Conservation (phyloP, 192 early-diverging fungal species). For the Coemansia biformis region DNA sequence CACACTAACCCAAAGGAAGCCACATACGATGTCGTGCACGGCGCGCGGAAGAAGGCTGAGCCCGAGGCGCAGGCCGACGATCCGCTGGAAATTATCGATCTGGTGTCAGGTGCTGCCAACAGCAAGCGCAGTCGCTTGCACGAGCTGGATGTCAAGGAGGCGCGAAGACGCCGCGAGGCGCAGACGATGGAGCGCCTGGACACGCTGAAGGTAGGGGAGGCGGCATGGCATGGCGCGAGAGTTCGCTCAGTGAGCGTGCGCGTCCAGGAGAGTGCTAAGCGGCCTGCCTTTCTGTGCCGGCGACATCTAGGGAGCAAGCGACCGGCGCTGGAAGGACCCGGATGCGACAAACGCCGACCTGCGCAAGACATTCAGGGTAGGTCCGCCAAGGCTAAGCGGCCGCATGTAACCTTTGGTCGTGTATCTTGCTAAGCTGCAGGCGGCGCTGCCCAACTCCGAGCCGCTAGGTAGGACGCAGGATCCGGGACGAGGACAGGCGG, state of each 20-base stretch:
- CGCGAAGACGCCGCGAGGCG: conserved; percentile 51
- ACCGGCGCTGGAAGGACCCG: conserved; percentile 75
- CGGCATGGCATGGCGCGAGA: too few species aligned
- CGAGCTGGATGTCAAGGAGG: conserved; percentile 56
- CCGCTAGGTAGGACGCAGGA: conserved; percentile 55
- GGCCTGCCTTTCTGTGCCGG: too few species aligned
- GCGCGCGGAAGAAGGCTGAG: conserved; percentile 74
- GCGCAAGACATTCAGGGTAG: conserved; percentile 63
- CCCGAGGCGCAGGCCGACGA: conserved; percentile 65
- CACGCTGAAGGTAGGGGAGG: conserved; percentile 17
- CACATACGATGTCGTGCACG: conserved; percentile 49
- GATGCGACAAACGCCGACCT: conserved; percentile 68
- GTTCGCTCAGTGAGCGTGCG: too few species aligned
- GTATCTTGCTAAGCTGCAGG: too few species aligned
- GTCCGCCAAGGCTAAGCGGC: not conserved
- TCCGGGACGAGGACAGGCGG: conserved; percentile 43
- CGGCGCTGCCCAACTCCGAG: too few species aligned
- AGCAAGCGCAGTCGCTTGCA: conserved; percentile 17
- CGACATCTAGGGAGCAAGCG: conserved; percentile 60
- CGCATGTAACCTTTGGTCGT: too few species aligned
- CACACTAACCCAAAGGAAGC: conserved; percentile 84
- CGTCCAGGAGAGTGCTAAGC: too few species aligned
- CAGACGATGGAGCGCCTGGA: conserved; percentile 52
- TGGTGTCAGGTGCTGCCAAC: conserved; percentile 44
- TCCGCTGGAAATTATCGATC: conserved; percentile 56